phyloP scores from a whole-genome alignment of 2,329 filamentous ascomycete genomes.

The Penicillium sp. region DNA sequence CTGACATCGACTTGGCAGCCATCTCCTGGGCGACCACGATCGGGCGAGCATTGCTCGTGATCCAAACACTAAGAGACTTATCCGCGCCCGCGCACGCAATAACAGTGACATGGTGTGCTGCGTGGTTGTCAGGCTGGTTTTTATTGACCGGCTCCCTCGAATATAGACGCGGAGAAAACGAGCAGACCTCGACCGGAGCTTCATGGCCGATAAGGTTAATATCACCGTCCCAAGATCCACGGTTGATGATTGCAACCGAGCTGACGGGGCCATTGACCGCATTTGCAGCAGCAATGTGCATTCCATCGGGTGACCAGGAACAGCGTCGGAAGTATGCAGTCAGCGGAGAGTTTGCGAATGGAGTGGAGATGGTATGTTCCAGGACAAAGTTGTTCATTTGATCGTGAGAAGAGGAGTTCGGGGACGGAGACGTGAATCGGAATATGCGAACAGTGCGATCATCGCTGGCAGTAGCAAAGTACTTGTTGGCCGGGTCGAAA shows the following conservation, averaged over 20 bases:
- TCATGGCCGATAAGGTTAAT: conserved; percentile 98
- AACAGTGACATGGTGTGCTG: conserved; percentile 67
- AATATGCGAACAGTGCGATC: conserved; percentile 96
- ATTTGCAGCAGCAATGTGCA: conserved; percentile 94
- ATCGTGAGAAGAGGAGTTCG: conserved; percentile 89
- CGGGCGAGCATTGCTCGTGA: conserved; percentile 87
- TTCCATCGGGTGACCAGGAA: conserved; percentile 96
- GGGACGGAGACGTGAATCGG: conserved; percentile 82
- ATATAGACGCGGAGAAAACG: conserved; percentile 91
- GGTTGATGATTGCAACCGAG: conserved; percentile 92
- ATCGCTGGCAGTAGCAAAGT: conserved; percentile 96
- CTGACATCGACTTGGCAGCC: conserved; percentile 84
- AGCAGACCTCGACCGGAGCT: conserved; percentile 92
- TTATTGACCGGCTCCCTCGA: conserved; percentile 59
- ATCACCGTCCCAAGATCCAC: conserved; percentile 88
- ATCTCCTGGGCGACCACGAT: conserved; percentile 87
- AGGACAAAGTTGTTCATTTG: conserved; percentile 95
- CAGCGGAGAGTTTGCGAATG: conserved; percentile 85
- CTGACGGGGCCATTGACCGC: conserved; percentile 96
- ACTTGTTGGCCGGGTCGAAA: conserved; percentile 98
- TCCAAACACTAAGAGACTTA: conserved; percentile 95
- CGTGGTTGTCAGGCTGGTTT: conserved; percentile 42
- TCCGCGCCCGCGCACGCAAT: conserved; percentile 96
- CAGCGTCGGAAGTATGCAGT: conserved; percentile 96
- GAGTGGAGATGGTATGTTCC: conserved; percentile 81